Base-by-base conservation (phyloP, 1,284 basidiomycete species). In the Marasmius oreades region DNA sequence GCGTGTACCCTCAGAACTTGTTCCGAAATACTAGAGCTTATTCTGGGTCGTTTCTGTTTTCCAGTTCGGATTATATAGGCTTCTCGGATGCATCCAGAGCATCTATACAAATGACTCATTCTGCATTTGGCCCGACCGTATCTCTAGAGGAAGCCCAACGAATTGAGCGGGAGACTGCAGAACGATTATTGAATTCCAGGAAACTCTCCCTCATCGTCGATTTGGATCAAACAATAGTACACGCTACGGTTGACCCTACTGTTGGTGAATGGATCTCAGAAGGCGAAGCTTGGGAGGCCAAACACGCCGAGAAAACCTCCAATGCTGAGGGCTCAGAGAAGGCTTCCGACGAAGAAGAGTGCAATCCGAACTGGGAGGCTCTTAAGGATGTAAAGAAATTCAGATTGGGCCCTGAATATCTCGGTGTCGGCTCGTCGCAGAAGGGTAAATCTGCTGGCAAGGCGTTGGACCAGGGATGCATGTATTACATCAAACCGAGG, bases 401-500 rank as follows among this genome's bases (percentile, higher is more conserved):
- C 73, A 84, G 85, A 56, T 80, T 98, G 7, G 86, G 86, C 11
- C 90, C 91, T 24, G 93, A 95, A 66, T 84, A 85, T 11, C 86
- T 87, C 65, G 82, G 75, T 18, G 66, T 74, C 36, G 72, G 79
- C n/a, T 69, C 76, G 61, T 70, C 63, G 66, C 71, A 66, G 55
- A 85, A 82, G 62, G 78, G 80, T 3, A 88, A 83, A 69, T 33
- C 48, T 18, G 52, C 47, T 23, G 55, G 51, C 55, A 87, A 83
- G 64, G 69, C 76, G 56, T 79, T 87, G 4, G 84, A 79, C 51
- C 88, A 90, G 54, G 91, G 91, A 0, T 93, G 93, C 65, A 92
- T 93, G 82, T 98, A 98, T 73, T 99, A 96, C 72, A 93, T 98
- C 71, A 99, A 99, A 71, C 92, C 93, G 59, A 82, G 94, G 94